Evolutionary conservation across 2,329 filamentous ascomycete species (phyloP).

Genomic region (Neopestalotiopsis rosae): DNA sequence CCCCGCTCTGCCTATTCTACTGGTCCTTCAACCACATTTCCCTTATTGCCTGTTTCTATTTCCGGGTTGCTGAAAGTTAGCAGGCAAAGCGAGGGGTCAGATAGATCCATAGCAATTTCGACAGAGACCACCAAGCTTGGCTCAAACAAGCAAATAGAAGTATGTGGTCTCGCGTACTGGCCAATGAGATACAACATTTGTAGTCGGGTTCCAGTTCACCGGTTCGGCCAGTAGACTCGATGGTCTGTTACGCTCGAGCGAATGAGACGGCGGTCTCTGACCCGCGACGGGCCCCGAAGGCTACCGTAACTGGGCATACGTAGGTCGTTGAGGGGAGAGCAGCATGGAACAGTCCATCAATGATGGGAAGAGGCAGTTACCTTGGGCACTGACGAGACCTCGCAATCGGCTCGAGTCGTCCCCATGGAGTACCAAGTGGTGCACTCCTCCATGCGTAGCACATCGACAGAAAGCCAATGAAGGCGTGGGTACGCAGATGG

Average conservation of each 20-base stretch:
- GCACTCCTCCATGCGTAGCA: neutral
- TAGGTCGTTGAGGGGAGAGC: too few relatives aligned
- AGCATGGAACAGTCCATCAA: neutral
- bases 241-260: neutral
- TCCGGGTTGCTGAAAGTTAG: neutral
- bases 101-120: constrained; percentile 7
- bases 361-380: neutral
- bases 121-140: neutral
- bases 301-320: neutral
- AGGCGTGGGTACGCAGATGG: neutral
- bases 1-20: neutral
- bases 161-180: neutral
- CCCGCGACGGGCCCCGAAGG: neutral
- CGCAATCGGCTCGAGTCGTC: neutral
- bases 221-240: neutral
- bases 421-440: neutral
- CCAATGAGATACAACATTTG: neutral
- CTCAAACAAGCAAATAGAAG: constrained; percentile 1
- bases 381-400: neutral
- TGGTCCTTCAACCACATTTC: neutral
- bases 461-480: neutral
- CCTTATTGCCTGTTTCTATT: constrained; percentile 1
- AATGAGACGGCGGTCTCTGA: neutral
- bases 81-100: neutral
- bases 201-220: neutral